Conservation (phyloP, 345 rosid species). For the Hibiscus mutabilis region DNA sequence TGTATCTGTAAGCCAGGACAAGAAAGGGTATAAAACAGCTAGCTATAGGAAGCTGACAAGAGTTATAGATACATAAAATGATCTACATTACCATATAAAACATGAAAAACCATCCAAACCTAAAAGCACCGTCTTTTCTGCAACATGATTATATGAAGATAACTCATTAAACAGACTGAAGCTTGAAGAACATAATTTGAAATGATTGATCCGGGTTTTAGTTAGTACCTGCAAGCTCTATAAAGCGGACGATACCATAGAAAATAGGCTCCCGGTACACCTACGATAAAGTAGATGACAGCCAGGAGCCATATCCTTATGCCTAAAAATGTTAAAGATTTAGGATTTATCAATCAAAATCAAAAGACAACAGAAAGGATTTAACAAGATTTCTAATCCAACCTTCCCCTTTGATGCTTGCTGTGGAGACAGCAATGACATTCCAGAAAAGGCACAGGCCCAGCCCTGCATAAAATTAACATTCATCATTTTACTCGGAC, state of each 20-base stretch:
- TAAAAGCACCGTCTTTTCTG: slow-evolving; percentile 90
- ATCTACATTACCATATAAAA: slow-evolving; percentile 27
- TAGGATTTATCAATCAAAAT: too few relatives aligned
- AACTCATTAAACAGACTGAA: neutral
- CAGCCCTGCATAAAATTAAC: slow-evolving; percentile 46
- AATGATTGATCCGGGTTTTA: neutral
- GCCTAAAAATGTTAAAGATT: too few relatives aligned
- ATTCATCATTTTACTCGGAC: neutral
- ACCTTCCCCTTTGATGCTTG: slow-evolving; percentile 82
- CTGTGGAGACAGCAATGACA: slow-evolving; percentile 56
- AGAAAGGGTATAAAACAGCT: too few relatives aligned
- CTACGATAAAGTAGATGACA: slow-evolving; percentile 62
- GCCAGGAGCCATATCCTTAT: slow-evolving; percentile 54
- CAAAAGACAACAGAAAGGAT: too few relatives aligned
- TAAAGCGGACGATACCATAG: slow-evolving; percentile 95
- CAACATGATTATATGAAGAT: slow-evolving; percentile 9
- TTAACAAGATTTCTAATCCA: slow-evolving; percentile 3
- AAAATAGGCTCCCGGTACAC: slow-evolving; percentile 89
- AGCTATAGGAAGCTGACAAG: too few relatives aligned
- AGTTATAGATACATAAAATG: too few relatives aligned
- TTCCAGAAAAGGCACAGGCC: slow-evolving; percentile 79
- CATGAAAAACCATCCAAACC: slow-evolving; percentile 85
- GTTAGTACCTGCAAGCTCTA: slow-evolving; percentile 70
- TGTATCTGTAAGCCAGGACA: slow-evolving; percentile 49
- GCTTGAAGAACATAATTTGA: neutral